Base-by-base conservation (phyloP, 768 basidiomycete genomes). In the Boletus tomentosulus region DNA sequence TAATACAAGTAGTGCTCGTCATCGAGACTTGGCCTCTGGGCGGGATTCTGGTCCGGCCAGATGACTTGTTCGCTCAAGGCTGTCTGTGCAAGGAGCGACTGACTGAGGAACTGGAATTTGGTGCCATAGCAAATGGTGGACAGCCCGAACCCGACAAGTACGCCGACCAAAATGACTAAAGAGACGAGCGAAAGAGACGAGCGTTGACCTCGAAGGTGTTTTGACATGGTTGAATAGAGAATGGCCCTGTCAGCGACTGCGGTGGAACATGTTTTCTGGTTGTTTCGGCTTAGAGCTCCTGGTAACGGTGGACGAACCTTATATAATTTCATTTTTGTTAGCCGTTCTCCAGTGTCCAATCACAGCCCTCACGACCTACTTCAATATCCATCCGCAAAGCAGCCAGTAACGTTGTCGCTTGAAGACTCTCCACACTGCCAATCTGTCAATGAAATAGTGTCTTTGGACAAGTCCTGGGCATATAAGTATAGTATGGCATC, bases 1-100 rank as follows among this genome's bases (percentile, higher is more conserved):
- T 19, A 78, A 33, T 73, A 58, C 31, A 73, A 25, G 16, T 67
- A 66, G 31, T 57, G 59, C 12, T 65, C 60, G 16, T 64, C 62
- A 27, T 43, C 48, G 6, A 51, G 6, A 6, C 22, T 52, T 22
- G 35, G 31, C 11, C 12, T 35, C 16, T 59, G 52, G 3, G 33
- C 6, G 5, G 50, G 19, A 25, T 33, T 15, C 13, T 37, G 42
- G 37, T 66, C 49, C 3, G 27, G 10, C 56, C 56, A 49, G 22
- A 59, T n/a, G 50, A 59, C 54, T 15, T 57, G 58, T 11, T 60
- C 57, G 27, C 45, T n/a, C 46, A 59, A n/a, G 1, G 31, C 50
- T 38, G 45, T 55, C 22, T 48, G 22, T 6, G 25, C 57, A n/a
- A 64, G 62, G 15, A 57, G 57, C 3, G 57, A 19, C 19, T 19